Evolutionary conservation across 1,139 yeast species (phyloP), one percentile per base, ranked within the genome.

Genomic region (Yamadazyma oceani): DNA sequence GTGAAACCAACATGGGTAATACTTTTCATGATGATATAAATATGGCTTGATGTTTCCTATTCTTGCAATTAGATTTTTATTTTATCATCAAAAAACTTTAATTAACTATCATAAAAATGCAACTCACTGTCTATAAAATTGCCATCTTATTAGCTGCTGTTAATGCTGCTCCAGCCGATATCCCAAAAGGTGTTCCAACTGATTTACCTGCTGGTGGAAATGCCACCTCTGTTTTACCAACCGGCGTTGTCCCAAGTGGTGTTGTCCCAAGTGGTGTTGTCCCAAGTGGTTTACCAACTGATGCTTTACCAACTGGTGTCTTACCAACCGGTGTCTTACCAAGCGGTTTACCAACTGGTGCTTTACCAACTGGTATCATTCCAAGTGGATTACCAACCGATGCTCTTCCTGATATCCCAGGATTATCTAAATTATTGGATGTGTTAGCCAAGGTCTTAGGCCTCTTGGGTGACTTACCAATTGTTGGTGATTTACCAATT

Each of bases 401-500:
- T n/a, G n/a, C 5, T 6, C 21, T 30, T 25, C 35, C 35, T 17
- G 26, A 12, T 22, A 8, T 32, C 17, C 17, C 36, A 15, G 35
- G 31, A 11, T 37, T 44, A 19, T 31, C 26, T 15, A 37, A 39
- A 26, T 24, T 40, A 24, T 37, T 40, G 17, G 11, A 30, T 30
- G 35, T 37, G 15, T 23, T 44, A 30, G 34, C 41, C 12, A 14
- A 19, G 8, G 33, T 45, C 16, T 39, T 41, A 13, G 36, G 31
- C 12, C n/a, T 24, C 21, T 23, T 42, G 7, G 36, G 37, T 21
- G 31, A 27, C 21, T 39, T 44, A 27, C 50, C 50, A 38, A 31
- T 43, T 15, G 28, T 42, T 28, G 35, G 36, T 15, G 39, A 39
- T 25, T 44, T 46, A 31, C 48, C 48, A 37, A 27, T 40, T 16